Evolutionary conservation across 768 basidiomycete species (phyloP).

Genomic region (Leccinum subgranulosum): DNA sequence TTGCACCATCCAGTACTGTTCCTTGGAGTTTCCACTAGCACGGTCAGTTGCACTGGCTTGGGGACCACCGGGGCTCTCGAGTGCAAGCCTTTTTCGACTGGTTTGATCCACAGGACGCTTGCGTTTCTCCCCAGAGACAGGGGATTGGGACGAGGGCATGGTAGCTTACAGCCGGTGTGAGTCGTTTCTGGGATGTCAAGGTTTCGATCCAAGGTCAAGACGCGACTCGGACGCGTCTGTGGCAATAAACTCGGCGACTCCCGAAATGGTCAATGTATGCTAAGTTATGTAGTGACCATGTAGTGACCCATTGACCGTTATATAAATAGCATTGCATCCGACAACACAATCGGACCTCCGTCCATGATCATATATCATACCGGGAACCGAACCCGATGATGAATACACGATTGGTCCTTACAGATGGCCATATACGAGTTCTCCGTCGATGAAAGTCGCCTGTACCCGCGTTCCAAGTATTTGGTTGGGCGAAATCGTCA

Average conservation of each 20-base stretch:
- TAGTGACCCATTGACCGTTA: too few relatives aligned
- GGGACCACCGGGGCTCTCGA: constrained; percentile 18
- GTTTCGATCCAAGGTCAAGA: neutral
- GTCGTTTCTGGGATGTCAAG: neutral
- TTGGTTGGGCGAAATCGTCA: constrained; percentile 54
- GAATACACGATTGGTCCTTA: constrained; percentile 11
- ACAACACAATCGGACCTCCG: too few relatives aligned
- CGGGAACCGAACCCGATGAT: neutral
- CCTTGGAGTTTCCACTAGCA: constrained; percentile 18
- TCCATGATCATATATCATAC: too few relatives aligned
- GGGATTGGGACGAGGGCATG: constrained; percentile 22
- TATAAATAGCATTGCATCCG: neutral
- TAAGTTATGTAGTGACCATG: too few relatives aligned
- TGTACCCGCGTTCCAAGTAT: constrained; percentile 68
- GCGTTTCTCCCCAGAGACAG: constrained; percentile 28
- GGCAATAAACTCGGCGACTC: constrained; percentile 14
- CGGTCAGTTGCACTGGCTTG: neutral
- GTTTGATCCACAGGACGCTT: constrained; percentile 24
- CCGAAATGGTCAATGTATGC: too few relatives aligned
- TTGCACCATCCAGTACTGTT: constrained; percentile 73
- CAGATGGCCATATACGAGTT: constrained; percentile 41
- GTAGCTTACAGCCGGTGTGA: neutral
- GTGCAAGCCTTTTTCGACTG: constrained; percentile 28
- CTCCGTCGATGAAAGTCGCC: constrained; percentile 79
- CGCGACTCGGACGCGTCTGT: constrained; percentile 20